Evolutionary conservation across 768 basidiomycete genomes (phyloP), one percentile per base, ranked within the genome.

Genomic region (Leccinum obscurum): DNA sequence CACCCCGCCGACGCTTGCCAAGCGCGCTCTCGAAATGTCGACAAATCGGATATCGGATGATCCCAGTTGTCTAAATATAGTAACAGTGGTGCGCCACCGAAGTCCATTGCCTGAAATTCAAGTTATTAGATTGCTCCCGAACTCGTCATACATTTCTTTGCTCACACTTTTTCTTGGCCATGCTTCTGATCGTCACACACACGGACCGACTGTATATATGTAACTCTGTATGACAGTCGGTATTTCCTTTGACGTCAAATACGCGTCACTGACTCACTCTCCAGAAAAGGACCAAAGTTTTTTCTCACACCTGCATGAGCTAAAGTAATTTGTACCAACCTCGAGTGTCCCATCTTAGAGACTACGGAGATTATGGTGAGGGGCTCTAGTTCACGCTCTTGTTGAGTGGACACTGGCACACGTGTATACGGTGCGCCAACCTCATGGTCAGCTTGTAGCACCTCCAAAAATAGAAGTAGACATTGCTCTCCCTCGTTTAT

Each of bases 211-310:
- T 39, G 54, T 34, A 14, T 53, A 49, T 34, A 46, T 30, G 8
- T 54, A 53, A 48, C 51, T 48, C 41, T 28, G 56, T 35, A 28
- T n/a, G 44, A 49, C 14, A 32, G 50, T 20, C 22, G 44, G 24
- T 48, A 8, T 35, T 64, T 15, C 44, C 34, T 24, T 30, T 37
- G 39, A 55, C 55, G 5, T 60, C 44, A 46, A 46, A 46, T 64
- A 70, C 64, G 65, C 65, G 65, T 59, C 67, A 68, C 30, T 30
- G 30, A 30, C 30, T 30, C 30, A 30, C 60, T 37, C 70, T 58
- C 58, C 35, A n/a, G 11, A 35, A 28, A 24, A 52, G 32, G n/a
- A 14, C 11, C 44, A 46, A 62, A 17, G 57, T 37, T 24, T 65
- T 22, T 56, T 62, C 55, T 28, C 55, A 41, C 54, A 57, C 44